phyloP scores from a whole-genome alignment of 495 filamentous ascomycete species.

The Penicillium coprophilum region DNA sequence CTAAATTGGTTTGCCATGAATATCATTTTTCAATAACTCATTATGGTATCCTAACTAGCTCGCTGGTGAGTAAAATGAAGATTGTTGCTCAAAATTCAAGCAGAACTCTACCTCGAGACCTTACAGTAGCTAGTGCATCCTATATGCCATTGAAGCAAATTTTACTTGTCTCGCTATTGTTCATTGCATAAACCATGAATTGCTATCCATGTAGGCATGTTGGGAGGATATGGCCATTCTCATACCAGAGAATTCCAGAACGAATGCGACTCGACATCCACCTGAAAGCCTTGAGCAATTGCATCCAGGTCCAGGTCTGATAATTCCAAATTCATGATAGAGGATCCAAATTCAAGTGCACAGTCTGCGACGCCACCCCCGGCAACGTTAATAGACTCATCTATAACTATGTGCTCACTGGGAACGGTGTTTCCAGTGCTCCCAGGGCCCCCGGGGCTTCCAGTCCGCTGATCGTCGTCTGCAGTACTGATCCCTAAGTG shows the following conservation, averaged over 20 bases:
- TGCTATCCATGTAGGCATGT: neutral
- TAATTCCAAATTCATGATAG: constrained; percentile 24
- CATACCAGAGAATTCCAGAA: constrained; percentile 23
- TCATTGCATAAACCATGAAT: neutral
- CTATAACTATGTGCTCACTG: neutral
- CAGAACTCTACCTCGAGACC: constrained; percentile 10
- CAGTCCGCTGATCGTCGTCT: neutral
- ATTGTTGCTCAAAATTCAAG: constrained; percentile 7
- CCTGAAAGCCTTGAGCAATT: constrained; percentile 30
- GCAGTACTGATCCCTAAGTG: constrained; percentile 19
- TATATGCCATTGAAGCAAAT: neutral
- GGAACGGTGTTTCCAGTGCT: neutral
- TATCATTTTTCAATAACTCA: constrained; percentile 3
- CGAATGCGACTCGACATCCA: constrained; percentile 27
- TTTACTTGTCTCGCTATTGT: neutral
- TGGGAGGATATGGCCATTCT: neutral
- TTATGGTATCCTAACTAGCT: constrained; percentile 11
- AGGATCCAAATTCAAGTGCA: constrained; percentile 11
- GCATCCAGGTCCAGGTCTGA: constrained; percentile 32
- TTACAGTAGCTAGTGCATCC: constrained; percentile 9
- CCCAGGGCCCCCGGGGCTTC: neutral
- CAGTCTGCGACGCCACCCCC: constrained; percentile 4
- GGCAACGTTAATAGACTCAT: neutral
- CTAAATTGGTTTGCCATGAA: neutral
- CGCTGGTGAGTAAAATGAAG: constrained; percentile 11